Evolutionary conservation across 2,329 filamentous ascomycete genomes (phyloP).

Genomic region (Calonectria multiphialidica): DNA sequence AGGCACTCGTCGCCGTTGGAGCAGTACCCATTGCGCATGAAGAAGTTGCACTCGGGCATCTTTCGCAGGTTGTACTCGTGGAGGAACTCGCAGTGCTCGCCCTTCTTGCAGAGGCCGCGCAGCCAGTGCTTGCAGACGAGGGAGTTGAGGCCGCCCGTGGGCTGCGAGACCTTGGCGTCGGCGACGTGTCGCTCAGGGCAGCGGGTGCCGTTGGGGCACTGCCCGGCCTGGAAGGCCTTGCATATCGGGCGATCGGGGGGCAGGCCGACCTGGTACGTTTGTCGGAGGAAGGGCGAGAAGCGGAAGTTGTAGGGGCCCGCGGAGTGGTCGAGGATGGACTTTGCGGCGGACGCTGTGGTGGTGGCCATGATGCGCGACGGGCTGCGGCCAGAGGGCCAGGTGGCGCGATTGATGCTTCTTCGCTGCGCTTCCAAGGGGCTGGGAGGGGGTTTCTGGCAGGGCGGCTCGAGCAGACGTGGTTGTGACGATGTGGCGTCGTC

Average conservation of each 20-base stretch:
- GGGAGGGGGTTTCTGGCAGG: background rate
- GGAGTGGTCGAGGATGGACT: constrained; percentile 68
- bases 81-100: constrained; percentile 94
- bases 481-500: background rate
- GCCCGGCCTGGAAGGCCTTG: constrained; percentile 85
- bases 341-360: constrained; percentile 44
- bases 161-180: constrained; percentile 50
- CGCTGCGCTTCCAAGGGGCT: background rate
- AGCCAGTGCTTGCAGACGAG: constrained; percentile 99
- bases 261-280: constrained; percentile 87
- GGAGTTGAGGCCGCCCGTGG: constrained; percentile 74
- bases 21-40: constrained; percentile 92
- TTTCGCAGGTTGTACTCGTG: constrained; percentile 99
- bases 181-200: constrained; percentile 86
- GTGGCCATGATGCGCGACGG: constrained; percentile 44
- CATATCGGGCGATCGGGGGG: constrained; percentile 84
- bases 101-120: constrained; percentile 97
- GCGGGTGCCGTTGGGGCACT: constrained; percentile 85
- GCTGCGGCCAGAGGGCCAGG: constrained; percentile 27
- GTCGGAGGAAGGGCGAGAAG: constrained; percentile 87
- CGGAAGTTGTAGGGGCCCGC: constrained; percentile 76
- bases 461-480: background rate
- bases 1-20: constrained; percentile 97
- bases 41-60: constrained; percentile 99
- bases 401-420: background rate